Evolutionary conservation across 768 basidiomycete genomes (phyloP).

Genomic region (Galerina marginata): DNA sequence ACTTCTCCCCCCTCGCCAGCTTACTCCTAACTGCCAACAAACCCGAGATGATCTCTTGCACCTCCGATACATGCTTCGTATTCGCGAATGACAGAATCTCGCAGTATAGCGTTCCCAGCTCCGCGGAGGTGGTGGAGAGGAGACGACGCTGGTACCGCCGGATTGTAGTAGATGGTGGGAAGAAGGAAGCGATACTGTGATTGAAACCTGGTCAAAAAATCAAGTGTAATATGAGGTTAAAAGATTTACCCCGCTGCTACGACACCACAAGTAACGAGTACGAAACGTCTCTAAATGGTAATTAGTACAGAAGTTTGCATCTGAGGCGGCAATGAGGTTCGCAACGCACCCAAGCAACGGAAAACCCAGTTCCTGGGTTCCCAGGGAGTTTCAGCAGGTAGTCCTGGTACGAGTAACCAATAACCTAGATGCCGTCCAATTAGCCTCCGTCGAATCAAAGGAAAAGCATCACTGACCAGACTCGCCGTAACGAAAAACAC

Average conservation of each 20-base stretch:
- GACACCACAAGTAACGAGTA: conserved; percentile 75
- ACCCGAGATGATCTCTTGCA: conserved; percentile 61
- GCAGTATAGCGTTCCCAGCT: conserved; percentile 78
- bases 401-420: conserved; percentile 79
- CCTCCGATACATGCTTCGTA: conserved; percentile 54
- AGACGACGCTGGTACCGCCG: conserved; percentile 74
- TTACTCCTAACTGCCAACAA: conserved; percentile 77
- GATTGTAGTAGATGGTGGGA: conserved; percentile 78
- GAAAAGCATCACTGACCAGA: conserved; percentile 55
- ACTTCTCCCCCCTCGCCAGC: conserved; percentile 61
- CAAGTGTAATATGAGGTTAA: background rate
- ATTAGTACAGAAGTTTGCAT: background rate
- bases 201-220: background rate
- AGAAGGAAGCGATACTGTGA: conserved; percentile 66
- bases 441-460: background rate
- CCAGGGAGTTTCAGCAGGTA: conserved; percentile 48
- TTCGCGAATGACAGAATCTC: conserved; percentile 76
- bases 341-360: conserved; percentile 64
- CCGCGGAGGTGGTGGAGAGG: conserved; percentile 68
- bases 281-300: conserved; percentile 58
- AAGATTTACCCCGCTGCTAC: conserved; percentile 71
- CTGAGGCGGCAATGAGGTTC: background rate
- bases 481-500: conserved; percentile 68
- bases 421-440: conserved; percentile 39
- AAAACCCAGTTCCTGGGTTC: conserved; percentile 62